These are phyloP conservation scores for Boeremia lycopersici DNA, from an alignment of 2,329 filamentous ascomycete genomes.

Conservation along the genomic window DNA sequence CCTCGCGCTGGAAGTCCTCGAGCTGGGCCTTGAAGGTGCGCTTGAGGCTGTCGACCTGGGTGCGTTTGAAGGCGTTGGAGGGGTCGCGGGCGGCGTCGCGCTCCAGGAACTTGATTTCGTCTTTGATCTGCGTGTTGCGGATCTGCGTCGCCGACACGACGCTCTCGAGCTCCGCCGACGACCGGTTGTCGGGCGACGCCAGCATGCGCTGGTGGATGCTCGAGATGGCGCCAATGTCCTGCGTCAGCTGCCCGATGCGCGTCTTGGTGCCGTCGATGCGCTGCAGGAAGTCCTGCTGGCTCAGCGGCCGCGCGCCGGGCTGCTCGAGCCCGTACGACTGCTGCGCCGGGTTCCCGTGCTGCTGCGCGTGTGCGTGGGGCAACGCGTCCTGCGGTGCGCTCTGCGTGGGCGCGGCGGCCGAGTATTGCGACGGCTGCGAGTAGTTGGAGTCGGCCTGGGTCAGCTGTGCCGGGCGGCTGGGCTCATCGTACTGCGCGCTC, in stretches of 20 bases:
- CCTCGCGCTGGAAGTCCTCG: constrained; percentile 72
- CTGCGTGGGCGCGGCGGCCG: constrained; percentile 35
- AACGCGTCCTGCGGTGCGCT: constrained; percentile 24
- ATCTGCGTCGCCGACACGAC: constrained; percentile 73
- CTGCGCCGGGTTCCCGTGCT: constrained; percentile 30
- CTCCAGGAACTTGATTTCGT: constrained; percentile 78
- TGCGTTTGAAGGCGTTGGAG: constrained; percentile 69
- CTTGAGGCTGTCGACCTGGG: constrained; percentile 73
- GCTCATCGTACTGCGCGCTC: constrained; percentile 29
- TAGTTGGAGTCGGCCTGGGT: constrained; percentile 47
- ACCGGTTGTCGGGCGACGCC: constrained; percentile 63
- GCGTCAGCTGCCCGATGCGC: constrained; percentile 70
- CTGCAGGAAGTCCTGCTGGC: constrained; percentile 70
- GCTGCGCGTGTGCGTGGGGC: constrained; percentile 36
- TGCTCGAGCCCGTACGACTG: constrained; percentile 54
- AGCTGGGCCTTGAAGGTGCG: constrained; percentile 74
- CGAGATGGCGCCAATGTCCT: constrained; percentile 70
- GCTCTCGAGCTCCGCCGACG: constrained; percentile 65
- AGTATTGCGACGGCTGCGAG: constrained; percentile 49
- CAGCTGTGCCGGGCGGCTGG: constrained; percentile 32
- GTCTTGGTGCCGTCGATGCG: constrained; percentile 70
- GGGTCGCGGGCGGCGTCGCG: constrained; percentile 69
- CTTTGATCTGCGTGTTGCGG: constrained; percentile 76
- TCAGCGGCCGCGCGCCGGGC: constrained; percentile 58
- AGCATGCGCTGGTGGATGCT: constrained; percentile 75